phyloP scores from a whole-genome alignment of 2,329 filamentous ascomycete species.

The Diplocarpon rosae region DNA sequence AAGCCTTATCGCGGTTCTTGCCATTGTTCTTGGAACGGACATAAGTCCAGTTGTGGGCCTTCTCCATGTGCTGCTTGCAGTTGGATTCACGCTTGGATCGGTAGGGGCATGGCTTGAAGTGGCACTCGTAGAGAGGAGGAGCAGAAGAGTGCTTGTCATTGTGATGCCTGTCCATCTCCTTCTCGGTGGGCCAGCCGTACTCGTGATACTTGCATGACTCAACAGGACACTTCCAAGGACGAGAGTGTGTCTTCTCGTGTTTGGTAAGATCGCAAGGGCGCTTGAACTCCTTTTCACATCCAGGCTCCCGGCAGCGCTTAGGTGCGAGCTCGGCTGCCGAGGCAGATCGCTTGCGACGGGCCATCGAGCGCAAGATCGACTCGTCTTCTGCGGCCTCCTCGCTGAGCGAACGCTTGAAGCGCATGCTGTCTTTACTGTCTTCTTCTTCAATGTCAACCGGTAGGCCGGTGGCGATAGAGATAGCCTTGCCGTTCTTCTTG shows the following conservation, averaged over 20 bases:
- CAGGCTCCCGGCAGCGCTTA: conserved; percentile 62
- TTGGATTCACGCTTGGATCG: conserved; percentile 93
- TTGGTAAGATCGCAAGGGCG: conserved; percentile 95
- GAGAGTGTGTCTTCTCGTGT: conserved; percentile 95
- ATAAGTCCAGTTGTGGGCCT: conserved; percentile 85
- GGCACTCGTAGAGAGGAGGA: conserved; percentile 74
- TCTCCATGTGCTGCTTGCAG: conserved; percentile 99
- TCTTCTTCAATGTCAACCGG: conserved; percentile 47
- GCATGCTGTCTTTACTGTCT: conserved; percentile 36
- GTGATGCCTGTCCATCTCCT: conserved; percentile 89
- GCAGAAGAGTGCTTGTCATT: conserved; percentile 88
- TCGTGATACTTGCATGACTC: conserved; percentile 79
- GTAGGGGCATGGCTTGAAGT: conserved; percentile 77
- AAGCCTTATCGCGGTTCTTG: conserved; percentile 37
- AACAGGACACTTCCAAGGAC: conserved; percentile 86
- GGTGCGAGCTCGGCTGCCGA: conserved; percentile 72
- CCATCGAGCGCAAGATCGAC: conserved; percentile 83
- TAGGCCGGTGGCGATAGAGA: conserved; percentile 64
- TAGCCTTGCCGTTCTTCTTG: conserved; percentile 66
- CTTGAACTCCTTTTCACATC: conserved; percentile 88
- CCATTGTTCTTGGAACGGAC: conserved; percentile 87
- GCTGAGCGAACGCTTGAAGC: conserved; percentile 56
- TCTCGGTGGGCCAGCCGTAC: conserved; percentile 92
- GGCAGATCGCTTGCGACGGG: conserved; percentile 86
- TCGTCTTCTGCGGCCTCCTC: conserved; percentile 68